Evolutionary conservation across 2,329 filamentous ascomycete species (phyloP).

Genomic region (Aspergillaceae sp.): DNA sequence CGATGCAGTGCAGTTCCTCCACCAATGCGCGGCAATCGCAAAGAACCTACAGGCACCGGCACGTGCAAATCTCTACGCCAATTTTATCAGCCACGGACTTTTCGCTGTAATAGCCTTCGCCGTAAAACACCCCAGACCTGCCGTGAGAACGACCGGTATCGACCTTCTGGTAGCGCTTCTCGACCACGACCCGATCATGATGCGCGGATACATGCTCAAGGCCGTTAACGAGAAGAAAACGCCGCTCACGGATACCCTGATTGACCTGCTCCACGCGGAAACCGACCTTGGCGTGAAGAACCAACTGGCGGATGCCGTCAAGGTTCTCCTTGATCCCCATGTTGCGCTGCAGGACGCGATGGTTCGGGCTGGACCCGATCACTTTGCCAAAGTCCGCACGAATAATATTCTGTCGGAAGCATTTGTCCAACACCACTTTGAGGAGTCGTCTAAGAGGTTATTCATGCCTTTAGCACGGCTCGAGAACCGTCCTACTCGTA

Average conservation of each 20-base stretch:
- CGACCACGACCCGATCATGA: constrained; percentile 91
- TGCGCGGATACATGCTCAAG: constrained; percentile 84
- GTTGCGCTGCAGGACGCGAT: constrained; percentile 52
- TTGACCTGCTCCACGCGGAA: constrained; percentile 84
- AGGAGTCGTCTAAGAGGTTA: constrained; percentile 71
- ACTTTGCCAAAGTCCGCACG: constrained; percentile 53
- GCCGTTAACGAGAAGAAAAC: constrained; percentile 80
- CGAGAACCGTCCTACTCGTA: constrained; percentile 52
- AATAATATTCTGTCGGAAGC: constrained; percentile 70
- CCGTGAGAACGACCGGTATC: constrained; percentile 81
- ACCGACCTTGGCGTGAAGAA: constrained; percentile 90
- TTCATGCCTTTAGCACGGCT: constrained; percentile 81
- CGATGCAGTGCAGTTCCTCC: constrained; percentile 90
- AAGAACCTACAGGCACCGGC: constrained; percentile 86
- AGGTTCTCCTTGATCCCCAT: constrained; percentile 76
- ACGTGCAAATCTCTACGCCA: constrained; percentile 74
- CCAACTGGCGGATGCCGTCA: constrained; percentile 90
- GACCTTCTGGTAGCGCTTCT: constrained; percentile 91
- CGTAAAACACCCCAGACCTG: constrained; percentile 72
- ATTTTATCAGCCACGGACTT: constrained; percentile 80
- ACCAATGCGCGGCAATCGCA: constrained; percentile 87
- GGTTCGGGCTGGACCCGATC: constrained; percentile 57
- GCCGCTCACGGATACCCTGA: constrained; percentile 82
- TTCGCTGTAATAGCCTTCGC: constrained; percentile 88
- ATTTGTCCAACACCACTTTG: constrained; percentile 84